Percentiles rank a stretch among this genome's conserved stretches.
Evolutionary conservation across 495 filamentous ascomycete genomes (phyloP).

Genomic region (Chaetomium tenue): DNA sequence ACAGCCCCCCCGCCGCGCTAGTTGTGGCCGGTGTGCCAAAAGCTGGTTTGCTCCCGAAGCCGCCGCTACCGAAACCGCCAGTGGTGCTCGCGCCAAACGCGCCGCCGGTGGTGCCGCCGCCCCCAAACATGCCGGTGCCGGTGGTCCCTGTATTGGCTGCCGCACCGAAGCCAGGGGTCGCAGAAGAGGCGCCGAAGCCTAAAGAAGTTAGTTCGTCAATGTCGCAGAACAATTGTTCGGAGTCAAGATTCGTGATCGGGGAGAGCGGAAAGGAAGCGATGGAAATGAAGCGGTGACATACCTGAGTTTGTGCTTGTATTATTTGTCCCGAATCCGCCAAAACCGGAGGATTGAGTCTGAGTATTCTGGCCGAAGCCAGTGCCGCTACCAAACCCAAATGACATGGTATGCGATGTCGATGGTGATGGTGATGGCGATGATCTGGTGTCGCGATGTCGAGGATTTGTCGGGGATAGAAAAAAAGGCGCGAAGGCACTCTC

Average conservation of each 20-base stretch:
- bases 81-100: slow-evolving; percentile 44
- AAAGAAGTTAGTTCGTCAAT: slow-evolving; percentile 18
- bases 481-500: slow-evolving; percentile 24
- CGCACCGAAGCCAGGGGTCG: slow-evolving; percentile 47
- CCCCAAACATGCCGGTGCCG: slow-evolving; percentile 50
- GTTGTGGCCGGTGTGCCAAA: slow-evolving; percentile 36
- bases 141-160: slow-evolving; percentile 39
- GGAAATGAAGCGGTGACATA: slow-evolving; percentile 32
- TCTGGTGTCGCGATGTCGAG: slow-evolving; percentile 11
- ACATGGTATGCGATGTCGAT: slow-evolving; percentile 41
- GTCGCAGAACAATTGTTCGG: slow-evolving; percentile 2
- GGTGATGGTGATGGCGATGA: background rate
- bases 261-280: slow-evolving; percentile 17
- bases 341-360: slow-evolving; percentile 58
- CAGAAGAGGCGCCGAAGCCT: slow-evolving; percentile 50
- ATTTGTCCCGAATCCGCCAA: slow-evolving; percentile 56
- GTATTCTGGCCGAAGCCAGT: slow-evolving; percentile 60
- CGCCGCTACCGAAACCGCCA: slow-evolving; percentile 39
- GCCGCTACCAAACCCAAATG: slow-evolving; percentile 49
- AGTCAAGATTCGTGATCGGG: background rate
- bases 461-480: slow-evolving; percentile 4
- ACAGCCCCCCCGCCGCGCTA: slow-evolving; percentile 40
- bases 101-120: slow-evolving; percentile 29
- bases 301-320: slow-evolving; percentile 50
- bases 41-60: slow-evolving; percentile 38